Conservation (phyloP, 768 basidiomycete genomes). For the Neoboletus subvelutipes region DNA sequence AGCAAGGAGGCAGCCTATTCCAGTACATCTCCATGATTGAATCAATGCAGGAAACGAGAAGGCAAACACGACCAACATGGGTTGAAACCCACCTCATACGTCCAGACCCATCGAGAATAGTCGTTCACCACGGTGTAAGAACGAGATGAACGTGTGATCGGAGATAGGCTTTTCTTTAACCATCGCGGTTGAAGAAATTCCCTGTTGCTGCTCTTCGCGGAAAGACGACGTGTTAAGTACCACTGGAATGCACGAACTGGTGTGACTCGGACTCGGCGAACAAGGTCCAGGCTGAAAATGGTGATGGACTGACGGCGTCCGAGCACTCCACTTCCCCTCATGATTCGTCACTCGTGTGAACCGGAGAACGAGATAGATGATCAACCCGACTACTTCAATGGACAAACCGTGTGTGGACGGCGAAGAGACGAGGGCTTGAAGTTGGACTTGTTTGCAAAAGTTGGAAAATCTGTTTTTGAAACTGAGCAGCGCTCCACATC, state of each 20-base stretch:
- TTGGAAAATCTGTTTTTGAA: not conserved
- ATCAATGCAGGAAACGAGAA: conserved; percentile 11
- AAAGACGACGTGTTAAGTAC: conserved; percentile 7
- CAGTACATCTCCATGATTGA: conserved; percentile 13
- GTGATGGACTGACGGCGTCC: conserved; percentile 1
- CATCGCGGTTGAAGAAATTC: conserved; percentile 1
- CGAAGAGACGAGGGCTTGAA: not conserved
- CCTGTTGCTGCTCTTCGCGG: conserved; percentile 9
- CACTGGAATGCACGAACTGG: conserved; percentile 8
- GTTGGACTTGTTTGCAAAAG: not conserved
- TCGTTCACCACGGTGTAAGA: conserved; percentile 56
- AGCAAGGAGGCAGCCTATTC: conserved; percentile 19
- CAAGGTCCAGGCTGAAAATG: conserved; percentile 2
- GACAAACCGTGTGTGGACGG: not conserved
- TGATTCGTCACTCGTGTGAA: not conserved
- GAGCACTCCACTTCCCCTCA: not conserved
- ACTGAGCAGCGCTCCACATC: too few species aligned
- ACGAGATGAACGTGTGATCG: conserved; percentile 26
- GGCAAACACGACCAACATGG: conserved; percentile 4
- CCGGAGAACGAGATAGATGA: not conserved
- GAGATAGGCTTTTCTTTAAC: conserved; percentile 28
- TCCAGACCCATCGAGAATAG: conserved; percentile 58
- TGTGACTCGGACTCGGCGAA: conserved; percentile 7
- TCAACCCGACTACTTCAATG: not conserved
- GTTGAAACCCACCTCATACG: conserved; percentile 29